Evolutionary conservation across 176 grass and related monocot genomes (phyloP).

Genomic region (Juncus inflexus): DNA sequence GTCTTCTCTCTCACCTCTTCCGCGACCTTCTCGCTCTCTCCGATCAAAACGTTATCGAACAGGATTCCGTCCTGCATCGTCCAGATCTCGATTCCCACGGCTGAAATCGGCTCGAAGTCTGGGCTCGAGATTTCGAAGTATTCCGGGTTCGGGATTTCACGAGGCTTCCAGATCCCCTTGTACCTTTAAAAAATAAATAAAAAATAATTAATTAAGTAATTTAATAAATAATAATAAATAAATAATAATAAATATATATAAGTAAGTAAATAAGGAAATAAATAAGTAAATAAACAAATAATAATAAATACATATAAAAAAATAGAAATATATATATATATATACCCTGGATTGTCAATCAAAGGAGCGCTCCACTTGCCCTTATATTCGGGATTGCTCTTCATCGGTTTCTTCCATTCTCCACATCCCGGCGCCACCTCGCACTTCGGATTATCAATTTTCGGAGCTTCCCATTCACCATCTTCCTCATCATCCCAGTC

Average conservation of each 20-base stretch:
- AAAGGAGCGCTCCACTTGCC: slow-evolving; percentile 92
- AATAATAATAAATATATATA: too few species aligned
- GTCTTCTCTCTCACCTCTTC: slow-evolving; percentile 57
- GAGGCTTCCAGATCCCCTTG: slow-evolving; percentile 98
- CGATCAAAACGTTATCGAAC: slow-evolving; percentile 89
- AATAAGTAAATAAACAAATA: too few species aligned
- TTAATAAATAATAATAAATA: too few species aligned
- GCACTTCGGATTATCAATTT: slow-evolving; percentile 93
- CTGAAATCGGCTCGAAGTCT: slow-evolving; percentile 67
- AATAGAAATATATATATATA: too few species aligned
- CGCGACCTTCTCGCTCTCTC: slow-evolving; percentile 75
- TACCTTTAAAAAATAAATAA: slow-evolving; percentile 23
- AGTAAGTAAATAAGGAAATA: too few species aligned
- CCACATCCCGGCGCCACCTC: slow-evolving; percentile 89
- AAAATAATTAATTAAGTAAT: too few species aligned
- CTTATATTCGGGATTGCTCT: slow-evolving; percentile 87
- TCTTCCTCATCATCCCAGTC: slow-evolving; percentile 99
- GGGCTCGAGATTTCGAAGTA: slow-evolving; percentile 87
- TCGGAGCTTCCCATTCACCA: slow-evolving; percentile 88
- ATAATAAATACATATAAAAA: too few species aligned
- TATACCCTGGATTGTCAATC: slow-evolving; percentile 58
- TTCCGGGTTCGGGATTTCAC: slow-evolving; percentile 91
- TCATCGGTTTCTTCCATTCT: slow-evolving; percentile 96
- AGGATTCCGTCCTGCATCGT: slow-evolving; percentile 97
- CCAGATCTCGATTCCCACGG: slow-evolving; percentile 99